Evolutionary conservation across 495 filamentous ascomycete genomes (phyloP).

Genomic region (Hypoxylon subgilvum): DNA sequence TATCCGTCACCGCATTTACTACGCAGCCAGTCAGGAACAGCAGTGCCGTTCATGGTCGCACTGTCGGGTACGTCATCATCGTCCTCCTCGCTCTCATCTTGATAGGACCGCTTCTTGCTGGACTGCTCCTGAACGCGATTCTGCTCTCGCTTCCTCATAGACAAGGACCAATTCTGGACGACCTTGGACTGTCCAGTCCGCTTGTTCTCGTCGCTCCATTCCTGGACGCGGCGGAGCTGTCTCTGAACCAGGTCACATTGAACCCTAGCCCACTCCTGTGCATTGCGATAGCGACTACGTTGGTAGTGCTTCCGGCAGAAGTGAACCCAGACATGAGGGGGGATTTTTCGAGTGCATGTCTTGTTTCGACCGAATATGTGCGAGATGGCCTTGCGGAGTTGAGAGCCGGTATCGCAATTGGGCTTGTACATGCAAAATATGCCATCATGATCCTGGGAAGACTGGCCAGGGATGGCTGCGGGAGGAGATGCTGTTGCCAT

Average conservation of each 20-base stretch:
- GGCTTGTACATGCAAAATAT: slow-evolving; percentile 44
- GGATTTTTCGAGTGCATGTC: slow-evolving; percentile 69
- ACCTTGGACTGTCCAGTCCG: slow-evolving; percentile 46
- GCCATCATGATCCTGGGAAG: slow-evolving; percentile 22
- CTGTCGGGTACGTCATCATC: slow-evolving; percentile 22
- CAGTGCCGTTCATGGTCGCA: slow-evolving; percentile 39
- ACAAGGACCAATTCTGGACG: slow-evolving; percentile 56
- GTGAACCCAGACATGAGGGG: slow-evolving; percentile 67
- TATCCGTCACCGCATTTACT: slow-evolving; percentile 43
- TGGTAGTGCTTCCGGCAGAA: slow-evolving; percentile 89
- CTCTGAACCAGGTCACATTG: slow-evolving; percentile 65
- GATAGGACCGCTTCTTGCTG: slow-evolving; percentile 32
- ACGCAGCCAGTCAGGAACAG: slow-evolving; percentile 54
- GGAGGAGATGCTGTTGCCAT: slow-evolving; percentile 33
- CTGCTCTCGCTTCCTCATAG: slow-evolving; percentile 61
- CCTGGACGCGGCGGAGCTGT: slow-evolving; percentile 63
- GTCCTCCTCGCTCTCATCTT: slow-evolving; percentile 42
- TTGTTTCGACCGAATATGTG: slow-evolving; percentile 94
- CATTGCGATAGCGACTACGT: slow-evolving; percentile 69
- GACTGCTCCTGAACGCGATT: slow-evolving; percentile 47
- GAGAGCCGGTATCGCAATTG: slow-evolving; percentile 58
- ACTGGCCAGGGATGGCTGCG: slow-evolving; percentile 11
- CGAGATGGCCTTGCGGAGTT: slow-evolving; percentile 74
- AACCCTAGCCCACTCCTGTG: slow-evolving; percentile 60
- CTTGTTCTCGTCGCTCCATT: slow-evolving; percentile 59